A percentile compares a stretch with the other conserved stretches of the same genome.
phyloP scores from a whole-genome alignment of 202 grass and related monocot species.

The Miscanthus sacchariflorus region DNA sequence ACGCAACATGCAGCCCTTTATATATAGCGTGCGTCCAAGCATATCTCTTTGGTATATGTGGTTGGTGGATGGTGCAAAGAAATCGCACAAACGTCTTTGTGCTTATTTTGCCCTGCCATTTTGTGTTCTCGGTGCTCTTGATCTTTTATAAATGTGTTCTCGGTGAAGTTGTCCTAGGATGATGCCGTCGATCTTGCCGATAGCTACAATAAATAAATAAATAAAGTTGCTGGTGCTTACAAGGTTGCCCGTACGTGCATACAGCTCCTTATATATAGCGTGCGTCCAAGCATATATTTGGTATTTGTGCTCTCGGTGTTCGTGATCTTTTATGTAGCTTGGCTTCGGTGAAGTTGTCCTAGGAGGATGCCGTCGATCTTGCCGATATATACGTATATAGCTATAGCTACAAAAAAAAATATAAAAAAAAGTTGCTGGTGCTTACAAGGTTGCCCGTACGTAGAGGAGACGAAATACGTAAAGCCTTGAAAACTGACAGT shows the following conservation, averaged over 20 bases:
- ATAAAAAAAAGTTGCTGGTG: neutral
- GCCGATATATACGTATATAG: neutral
- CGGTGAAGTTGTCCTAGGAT: slow-evolving; percentile 20
- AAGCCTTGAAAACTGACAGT: neutral
- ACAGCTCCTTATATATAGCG: no score
- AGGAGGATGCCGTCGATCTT: neutral
- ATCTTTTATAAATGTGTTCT: no score
- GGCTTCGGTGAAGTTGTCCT: slow-evolving; percentile 23
- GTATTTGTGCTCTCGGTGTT: no score
- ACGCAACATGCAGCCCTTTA: neutral
- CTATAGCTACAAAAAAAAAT: no score
- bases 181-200: neutral
- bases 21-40: neutral
- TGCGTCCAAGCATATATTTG: no score
- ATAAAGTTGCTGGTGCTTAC: no score
- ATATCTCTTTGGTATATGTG: slow-evolving; percentile 13
- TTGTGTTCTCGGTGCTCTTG: no score
- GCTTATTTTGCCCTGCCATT: no score
- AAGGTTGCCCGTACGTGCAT: no score
- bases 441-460: neutral
- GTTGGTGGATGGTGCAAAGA: slow-evolving; percentile 20
- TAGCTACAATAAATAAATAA: no score
- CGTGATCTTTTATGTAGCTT: no score
- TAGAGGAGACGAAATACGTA: no score
- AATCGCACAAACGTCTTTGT: neutral